Conservation (phyloP, 2,329 filamentous ascomycete genomes). For the Fusarium xylarioides region DNA sequence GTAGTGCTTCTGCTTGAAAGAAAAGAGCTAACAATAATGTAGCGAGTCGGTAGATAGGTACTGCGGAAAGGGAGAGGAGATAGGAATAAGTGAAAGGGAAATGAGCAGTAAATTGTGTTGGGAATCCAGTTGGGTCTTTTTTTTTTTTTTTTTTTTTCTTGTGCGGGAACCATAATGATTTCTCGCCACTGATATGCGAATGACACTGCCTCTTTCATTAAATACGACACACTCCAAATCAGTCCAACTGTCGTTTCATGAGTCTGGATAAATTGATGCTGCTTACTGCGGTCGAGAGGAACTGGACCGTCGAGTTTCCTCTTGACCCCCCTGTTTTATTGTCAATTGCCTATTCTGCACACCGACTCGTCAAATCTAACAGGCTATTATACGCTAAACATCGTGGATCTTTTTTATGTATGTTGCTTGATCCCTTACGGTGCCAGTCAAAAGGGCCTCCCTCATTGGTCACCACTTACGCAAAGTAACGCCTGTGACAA, state of each 20-base stretch:
- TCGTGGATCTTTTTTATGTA: not conserved
- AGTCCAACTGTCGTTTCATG: not conserved
- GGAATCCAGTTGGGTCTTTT: slow-evolving; percentile 13
- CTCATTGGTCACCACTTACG: not conserved
- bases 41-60: not conserved
- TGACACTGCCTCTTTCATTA: slow-evolving; percentile 6
- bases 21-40: slow-evolving; percentile 2
- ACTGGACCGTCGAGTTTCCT: not conserved
- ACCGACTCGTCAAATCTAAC: slow-evolving; percentile 23
- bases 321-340: slow-evolving; percentile 10
- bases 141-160: not conserved
- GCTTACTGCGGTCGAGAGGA: not conserved
- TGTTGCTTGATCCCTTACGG: not conserved
- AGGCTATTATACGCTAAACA: slow-evolving; percentile 1
- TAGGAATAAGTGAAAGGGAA: slow-evolving; percentile 3
- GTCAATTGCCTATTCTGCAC: slow-evolving; percentile 20
- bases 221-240: not conserved
- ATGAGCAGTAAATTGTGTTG: slow-evolving; percentile 24
- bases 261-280: not conserved
- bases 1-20: slow-evolving; percentile 4
- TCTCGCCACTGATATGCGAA: slow-evolving; percentile 20
- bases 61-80: not conserved
- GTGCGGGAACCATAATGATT: not conserved
- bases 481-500: not conserved
- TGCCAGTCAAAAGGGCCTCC: not conserved